phyloP scores from a whole-genome alignment of 495 filamentous ascomycete genomes.

The Penicillium angulare region DNA sequence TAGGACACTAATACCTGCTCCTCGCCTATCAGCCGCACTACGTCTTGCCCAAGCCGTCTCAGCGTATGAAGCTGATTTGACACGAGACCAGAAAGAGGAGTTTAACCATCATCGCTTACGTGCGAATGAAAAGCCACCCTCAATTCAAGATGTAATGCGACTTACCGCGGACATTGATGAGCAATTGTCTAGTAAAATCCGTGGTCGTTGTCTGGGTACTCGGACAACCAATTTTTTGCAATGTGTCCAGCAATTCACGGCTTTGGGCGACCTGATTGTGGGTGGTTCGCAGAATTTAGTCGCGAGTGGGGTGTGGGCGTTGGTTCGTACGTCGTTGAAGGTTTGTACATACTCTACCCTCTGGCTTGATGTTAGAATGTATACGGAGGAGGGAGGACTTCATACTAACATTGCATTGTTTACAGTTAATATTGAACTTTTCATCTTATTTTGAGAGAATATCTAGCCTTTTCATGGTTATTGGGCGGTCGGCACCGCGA shows the following conservation, averaged over 20 bases:
- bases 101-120: conserved; percentile 24
- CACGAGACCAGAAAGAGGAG: conserved; percentile 32
- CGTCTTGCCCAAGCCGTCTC: conserved; percentile 40
- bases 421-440: background rate
- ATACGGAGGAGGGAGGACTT: no score
- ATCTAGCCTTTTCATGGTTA: conserved; percentile 39
- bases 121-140: conserved; percentile 13
- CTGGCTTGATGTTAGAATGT: background rate
- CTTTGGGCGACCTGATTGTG: conserved; percentile 42
- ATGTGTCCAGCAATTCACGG: conserved; percentile 41
- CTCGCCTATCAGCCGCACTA: conserved; percentile 32
- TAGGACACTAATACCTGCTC: background rate
- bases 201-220: conserved; percentile 36
- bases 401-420: no score
- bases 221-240: conserved; percentile 42
- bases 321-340: conserved; percentile 38
- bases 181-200: conserved; percentile 1
- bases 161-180: conserved; percentile 42
- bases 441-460: conserved; percentile 38
- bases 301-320: conserved; percentile 43
- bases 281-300: conserved; percentile 45
- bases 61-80: conserved; percentile 37
- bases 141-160: conserved; percentile 34
- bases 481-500: conserved; percentile 38
- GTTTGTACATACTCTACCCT: conserved; percentile 25